Percentiles rank a stretch among this genome's conserved stretches.
phyloP scores from a whole-genome alignment of 176 grass and related monocot species.

The Bolboschoenus planiculmis region DNA sequence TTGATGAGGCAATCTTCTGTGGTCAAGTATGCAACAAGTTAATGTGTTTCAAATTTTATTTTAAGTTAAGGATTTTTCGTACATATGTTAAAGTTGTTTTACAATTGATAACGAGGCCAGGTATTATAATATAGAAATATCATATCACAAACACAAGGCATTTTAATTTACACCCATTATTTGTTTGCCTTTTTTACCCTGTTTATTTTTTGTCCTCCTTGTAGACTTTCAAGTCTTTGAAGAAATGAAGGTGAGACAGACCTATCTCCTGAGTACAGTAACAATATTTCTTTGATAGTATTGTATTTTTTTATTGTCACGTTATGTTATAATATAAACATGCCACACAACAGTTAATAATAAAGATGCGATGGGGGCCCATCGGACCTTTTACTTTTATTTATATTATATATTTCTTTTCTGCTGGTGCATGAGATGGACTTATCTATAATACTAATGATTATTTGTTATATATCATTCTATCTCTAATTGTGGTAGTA shows the following conservation, averaged over 20 bases:
- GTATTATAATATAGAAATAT: background rate
- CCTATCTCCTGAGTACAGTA: background rate
- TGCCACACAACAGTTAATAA: background rate
- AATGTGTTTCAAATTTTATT: background rate
- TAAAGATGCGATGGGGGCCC: background rate
- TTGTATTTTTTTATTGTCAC: background rate
- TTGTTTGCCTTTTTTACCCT: too few species aligned
- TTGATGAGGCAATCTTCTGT: background rate
- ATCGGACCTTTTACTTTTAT: background rate
- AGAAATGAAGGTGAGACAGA: background rate
- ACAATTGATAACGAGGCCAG: background rate
- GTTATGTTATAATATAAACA: background rate
- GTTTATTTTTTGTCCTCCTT: background rate
- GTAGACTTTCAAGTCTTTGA: background rate
- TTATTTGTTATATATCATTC: background rate
- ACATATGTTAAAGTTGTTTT: background rate
- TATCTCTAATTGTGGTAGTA: background rate
- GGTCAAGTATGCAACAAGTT: background rate
- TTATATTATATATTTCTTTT: background rate
- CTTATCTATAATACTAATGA: background rate
- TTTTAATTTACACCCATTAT: too few species aligned
- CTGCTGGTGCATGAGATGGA: background rate
- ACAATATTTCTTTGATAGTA: background rate
- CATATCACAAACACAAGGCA: background rate
- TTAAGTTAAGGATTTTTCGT: background rate